Base-by-base conservation (phyloP, 352 stramenopile species). In the Phytophthora kernoviae region DNA sequence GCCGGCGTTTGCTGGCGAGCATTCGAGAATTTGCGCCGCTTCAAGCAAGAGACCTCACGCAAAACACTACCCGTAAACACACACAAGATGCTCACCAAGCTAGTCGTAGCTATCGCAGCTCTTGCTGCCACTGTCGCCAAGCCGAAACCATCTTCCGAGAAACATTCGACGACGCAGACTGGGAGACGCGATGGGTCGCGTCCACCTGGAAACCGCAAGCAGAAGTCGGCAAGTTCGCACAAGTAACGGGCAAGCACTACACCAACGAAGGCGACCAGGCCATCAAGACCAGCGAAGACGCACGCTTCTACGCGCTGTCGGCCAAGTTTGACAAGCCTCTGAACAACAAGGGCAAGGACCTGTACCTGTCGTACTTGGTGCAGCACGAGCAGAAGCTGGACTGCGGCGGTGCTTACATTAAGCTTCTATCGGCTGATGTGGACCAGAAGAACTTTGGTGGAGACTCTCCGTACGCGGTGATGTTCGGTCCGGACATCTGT, bases 401-500 rank as follows among this genome's bases (percentile, higher is more conserved):
- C 73, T 99, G 98, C 79, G 98, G 97, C 55, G 98, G 98, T 57
- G 97, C 96, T 10, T 99, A 99, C 92, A 98, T 99, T 73, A 99
- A 99, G 81, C 88, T 99, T 44, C 74, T 99, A 37, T 87, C 94
- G 20, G 82, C 76, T n/a, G 82, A 88, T 24, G 89, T 98, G 58
- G 93, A 99, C 69, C 71, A 96, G 62, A 79, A 60, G 22, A 96
- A 84, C 36, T 99, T 99, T 75, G 95, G 93, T 52, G 96, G 96
- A 32, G 96, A 99, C 52, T 96, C 94, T 32, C 79, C 88, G 7
- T 99, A 99, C 74, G 66, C 73, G 39, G 86, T 99, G 70, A 99
- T 99, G 98, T 99, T 99, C 77, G 98, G 98, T 57, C 98, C 98
- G 3, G 98, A 99, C 75, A 97, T 99, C 36, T 99, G 98, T 70